phyloP scores from a whole-genome alignment of 106 monocot species.

The Vanilla planifolia region DNA sequence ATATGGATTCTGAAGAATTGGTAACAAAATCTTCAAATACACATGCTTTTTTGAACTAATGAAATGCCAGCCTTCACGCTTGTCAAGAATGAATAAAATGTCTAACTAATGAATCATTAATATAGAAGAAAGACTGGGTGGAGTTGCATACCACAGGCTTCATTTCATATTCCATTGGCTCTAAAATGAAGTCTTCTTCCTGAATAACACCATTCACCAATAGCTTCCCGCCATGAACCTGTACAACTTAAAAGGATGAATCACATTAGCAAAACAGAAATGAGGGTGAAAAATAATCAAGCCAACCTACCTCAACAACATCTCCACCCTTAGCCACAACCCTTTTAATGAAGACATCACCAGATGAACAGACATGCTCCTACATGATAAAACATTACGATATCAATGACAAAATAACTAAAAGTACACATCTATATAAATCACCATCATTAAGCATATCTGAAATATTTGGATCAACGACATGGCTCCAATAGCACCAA shows the following conservation, averaged over 20 bases:
- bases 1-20: too few species aligned
- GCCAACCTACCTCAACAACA: constrained; percentile 73
- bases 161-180: constrained; percentile 82
- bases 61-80: too few species aligned
- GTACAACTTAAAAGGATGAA: neutral
- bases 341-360: constrained; percentile 97
- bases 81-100: neutral
- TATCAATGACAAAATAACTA: too few species aligned
- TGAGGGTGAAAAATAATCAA: neutral
- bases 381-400: constrained; percentile 13
- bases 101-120: neutral
- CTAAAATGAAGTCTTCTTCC: constrained; percentile 88
- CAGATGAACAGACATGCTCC: constrained; percentile 54
- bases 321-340: constrained; percentile 68
- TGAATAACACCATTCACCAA: constrained; percentile 77
- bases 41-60: too few species aligned
- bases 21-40: too few species aligned
- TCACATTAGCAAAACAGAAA: neutral
- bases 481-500: too few species aligned
- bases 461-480: too few species aligned
- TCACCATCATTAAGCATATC: too few species aligned
- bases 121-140: neutral
- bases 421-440: neutral
- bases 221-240: constrained; percentile 82
- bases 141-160: constrained; percentile 56